Evolutionary conservation across 306 rosid species (phyloP).

Genomic region (Hylodesmum podocarpum): DNA sequence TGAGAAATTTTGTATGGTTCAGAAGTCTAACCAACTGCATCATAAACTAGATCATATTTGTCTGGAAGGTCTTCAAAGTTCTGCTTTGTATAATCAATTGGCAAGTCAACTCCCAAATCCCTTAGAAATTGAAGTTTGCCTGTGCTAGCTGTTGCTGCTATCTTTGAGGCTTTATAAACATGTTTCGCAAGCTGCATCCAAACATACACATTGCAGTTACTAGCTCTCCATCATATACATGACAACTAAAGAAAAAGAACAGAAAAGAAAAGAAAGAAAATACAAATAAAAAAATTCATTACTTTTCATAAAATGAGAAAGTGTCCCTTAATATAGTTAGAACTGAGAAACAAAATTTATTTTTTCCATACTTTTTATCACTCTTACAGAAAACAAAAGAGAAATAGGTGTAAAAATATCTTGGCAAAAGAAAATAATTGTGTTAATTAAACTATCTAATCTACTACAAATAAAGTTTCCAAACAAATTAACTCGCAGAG

Average conservation of each 20-base stretch:
- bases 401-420: too few relatives aligned
- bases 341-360: too few relatives aligned
- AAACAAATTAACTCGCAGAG: too few relatives aligned
- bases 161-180: constrained; percentile 66
- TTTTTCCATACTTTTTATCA: too few relatives aligned
- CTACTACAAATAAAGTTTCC: too few relatives aligned
- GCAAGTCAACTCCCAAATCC: constrained; percentile 66
- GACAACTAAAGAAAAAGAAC: too few relatives aligned
- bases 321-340: background rate
- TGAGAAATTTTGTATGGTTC: too few relatives aligned
- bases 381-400: too few relatives aligned
- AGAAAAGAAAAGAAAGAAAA: too few relatives aligned
- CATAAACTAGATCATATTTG: constrained; percentile 70
- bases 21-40: constrained; percentile 56
- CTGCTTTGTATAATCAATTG: constrained; percentile 76
- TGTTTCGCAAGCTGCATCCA: constrained; percentile 68
- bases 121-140: constrained; percentile 51
- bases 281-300: background rate
- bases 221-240: background rate
- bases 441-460: too few relatives aligned
- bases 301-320: background rate
- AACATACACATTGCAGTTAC: background rate
- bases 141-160: constrained; percentile 75
- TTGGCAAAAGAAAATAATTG: too few relatives aligned
- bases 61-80: constrained; percentile 66